These are phyloP conservation scores for Coemansia pectinata DNA, from an alignment of 192 early-diverging fungal species.

Conservation along the genomic window DNA sequence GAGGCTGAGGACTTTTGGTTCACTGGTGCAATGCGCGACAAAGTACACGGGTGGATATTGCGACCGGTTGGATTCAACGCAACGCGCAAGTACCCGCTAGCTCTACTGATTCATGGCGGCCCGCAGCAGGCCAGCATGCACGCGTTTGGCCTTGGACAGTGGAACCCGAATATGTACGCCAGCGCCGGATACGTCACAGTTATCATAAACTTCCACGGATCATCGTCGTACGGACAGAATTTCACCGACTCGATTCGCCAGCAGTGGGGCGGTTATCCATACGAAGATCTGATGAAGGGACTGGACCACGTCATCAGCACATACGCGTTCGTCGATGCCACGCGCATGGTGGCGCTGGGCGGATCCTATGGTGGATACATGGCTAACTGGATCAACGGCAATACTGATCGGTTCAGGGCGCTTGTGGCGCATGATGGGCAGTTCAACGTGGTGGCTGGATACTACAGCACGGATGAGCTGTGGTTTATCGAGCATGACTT, in stretches of 20 bases:
- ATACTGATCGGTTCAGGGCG: conserved; percentile 67
- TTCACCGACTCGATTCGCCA: conserved; percentile 68
- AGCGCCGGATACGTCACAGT: conserved; percentile 66
- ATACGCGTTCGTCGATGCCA: conserved; percentile 58
- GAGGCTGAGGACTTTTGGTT: conserved; percentile 66
- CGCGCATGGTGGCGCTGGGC: conserved; percentile 66
- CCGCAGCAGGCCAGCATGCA: conserved; percentile 61
- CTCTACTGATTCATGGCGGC: conserved; percentile 77
- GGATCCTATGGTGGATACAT: conserved; percentile 82
- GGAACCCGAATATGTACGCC: conserved; percentile 75
- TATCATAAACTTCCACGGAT: conserved; percentile 73
- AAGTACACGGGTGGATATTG: conserved; percentile 31
- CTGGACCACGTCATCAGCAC: conserved; percentile 62
- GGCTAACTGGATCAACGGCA: conserved; percentile 85
- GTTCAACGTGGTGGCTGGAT: conserved; percentile 63
- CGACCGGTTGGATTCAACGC: conserved; percentile 44
- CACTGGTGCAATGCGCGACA: conserved; percentile 56
- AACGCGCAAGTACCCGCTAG: conserved; percentile 64
- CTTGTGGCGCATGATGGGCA: conserved; percentile 78
- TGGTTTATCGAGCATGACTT: conserved; percentile 80
- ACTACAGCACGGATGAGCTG: conserved; percentile 77
- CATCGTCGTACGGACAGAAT: conserved; percentile 72
- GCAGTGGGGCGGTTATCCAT: conserved; percentile 76
- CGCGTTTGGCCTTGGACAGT: conserved; percentile 56
- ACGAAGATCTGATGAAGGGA: conserved; percentile 69